These are phyloP conservation scores for Alternaria brassicicola DNA, from an alignment of 2,329 filamentous ascomycete genomes.

Conservation along the genomic window DNA sequence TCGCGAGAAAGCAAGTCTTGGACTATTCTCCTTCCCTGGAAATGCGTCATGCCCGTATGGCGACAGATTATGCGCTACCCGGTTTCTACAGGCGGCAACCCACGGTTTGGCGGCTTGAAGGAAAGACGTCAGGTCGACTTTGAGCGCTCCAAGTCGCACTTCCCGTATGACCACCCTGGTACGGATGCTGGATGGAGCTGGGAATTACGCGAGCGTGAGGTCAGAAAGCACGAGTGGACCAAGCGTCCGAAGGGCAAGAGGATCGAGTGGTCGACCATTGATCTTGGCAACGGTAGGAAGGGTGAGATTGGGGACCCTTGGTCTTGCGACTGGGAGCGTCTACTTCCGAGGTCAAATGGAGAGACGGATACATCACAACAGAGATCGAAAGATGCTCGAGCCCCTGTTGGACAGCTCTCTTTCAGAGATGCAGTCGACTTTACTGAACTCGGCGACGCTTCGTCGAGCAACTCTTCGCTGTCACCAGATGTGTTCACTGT, in stretches of 20 bases:
- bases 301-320: conserved; percentile 85
- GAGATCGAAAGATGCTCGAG: conserved; percentile 20
- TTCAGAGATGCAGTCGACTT: conserved; percentile 39
- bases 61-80: conserved; percentile 83
- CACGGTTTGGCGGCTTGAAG: conserved; percentile 79
- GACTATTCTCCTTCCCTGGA: conserved; percentile 89
- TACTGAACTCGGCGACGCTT: conserved; percentile 3
- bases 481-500: conserved; percentile 61
- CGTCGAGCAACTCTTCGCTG: not conserved
- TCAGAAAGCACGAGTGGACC: conserved; percentile 70
- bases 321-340: conserved; percentile 79
- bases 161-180: conserved; percentile 82
- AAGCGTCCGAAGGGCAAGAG: conserved; percentile 82
- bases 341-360: conserved; percentile 54
- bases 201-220: conserved; percentile 70
- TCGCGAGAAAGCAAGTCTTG: conserved; percentile 66
- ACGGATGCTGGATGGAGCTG: conserved; percentile 80
- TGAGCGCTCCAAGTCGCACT: conserved; percentile 79
- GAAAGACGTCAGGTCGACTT: conserved; percentile 82
- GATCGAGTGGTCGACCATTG: conserved; percentile 73
- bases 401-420: conserved; percentile 29
- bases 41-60: conserved; percentile 85
- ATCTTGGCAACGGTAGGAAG: conserved; percentile 73
- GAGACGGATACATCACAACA: conserved; percentile 4
- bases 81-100: conserved; percentile 77